These are phyloP conservation scores for Chaetomium tenue DNA, from an alignment of 495 filamentous ascomycete genomes.

Conservation along the genomic window DNA sequence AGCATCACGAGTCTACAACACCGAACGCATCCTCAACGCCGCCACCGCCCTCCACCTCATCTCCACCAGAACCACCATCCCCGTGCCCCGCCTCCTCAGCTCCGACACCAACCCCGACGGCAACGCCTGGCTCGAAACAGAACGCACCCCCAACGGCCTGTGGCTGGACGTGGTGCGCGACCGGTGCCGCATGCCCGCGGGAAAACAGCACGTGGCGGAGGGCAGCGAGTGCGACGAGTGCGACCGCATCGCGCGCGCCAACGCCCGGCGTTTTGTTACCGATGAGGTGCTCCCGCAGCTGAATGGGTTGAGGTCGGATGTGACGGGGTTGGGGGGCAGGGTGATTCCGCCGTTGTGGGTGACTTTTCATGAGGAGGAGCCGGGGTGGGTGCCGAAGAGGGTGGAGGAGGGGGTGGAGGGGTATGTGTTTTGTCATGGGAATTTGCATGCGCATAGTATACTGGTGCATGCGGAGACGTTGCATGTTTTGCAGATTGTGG, in stretches of 20 bases:
- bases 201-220: neutral
- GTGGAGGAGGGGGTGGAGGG: neutral
- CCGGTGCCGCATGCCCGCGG: neutral
- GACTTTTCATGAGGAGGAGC: neutral
- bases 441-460: slow-evolving; percentile 5
- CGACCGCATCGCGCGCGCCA: slow-evolving; percentile 4
- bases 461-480: slow-evolving; percentile 7
- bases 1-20: neutral
- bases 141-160: slow-evolving; percentile 2
- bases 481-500: slow-evolving; percentile 7
- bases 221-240: slow-evolving; percentile 6
- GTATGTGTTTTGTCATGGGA: slow-evolving; percentile 9
- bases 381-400: neutral
- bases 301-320: neutral
- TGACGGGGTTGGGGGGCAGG: neutral
- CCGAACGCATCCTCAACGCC: neutral
- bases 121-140: neutral
- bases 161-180: neutral
- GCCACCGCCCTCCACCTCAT: neutral
- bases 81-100: neutral
- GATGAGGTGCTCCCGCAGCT: slow-evolving; percentile 6
- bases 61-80: neutral
- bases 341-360: slow-evolving; percentile 7
- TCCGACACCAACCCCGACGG: neutral
- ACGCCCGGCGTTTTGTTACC: neutral